Conservation (phyloP, 164 flowering plant genomes). For the Annona cherimola region DNA sequence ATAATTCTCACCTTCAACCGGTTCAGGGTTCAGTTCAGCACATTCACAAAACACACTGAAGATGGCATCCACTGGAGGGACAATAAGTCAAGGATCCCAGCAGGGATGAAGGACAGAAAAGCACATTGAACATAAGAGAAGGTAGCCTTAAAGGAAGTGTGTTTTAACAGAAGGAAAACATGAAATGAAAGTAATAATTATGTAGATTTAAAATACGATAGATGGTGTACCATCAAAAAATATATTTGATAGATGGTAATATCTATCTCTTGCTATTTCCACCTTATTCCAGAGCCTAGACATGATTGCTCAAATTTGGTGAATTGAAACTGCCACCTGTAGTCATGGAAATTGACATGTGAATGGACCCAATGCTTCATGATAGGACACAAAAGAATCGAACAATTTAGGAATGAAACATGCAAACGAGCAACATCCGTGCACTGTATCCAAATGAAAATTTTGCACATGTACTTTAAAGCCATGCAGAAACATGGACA, state of each 20-base stretch:
- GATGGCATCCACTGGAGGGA: slow-evolving; percentile 62
- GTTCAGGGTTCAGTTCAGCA: slow-evolving; percentile 93
- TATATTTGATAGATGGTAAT: background rate
- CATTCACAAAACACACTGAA: slow-evolving; percentile 79
- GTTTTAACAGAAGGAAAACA: background rate
- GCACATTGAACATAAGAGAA: background rate
- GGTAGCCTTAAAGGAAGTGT: background rate
- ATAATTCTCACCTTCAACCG: slow-evolving; percentile 46
- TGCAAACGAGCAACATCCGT: background rate
- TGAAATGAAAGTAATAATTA: background rate
- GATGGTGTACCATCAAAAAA: background rate
- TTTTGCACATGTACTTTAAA: background rate
- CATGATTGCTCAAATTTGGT: too few relatives aligned
- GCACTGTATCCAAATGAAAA: background rate
- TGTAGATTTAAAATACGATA: background rate
- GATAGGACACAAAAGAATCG: background rate
- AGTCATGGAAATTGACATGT: background rate
- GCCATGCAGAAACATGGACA: background rate
- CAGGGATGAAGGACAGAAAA: background rate
- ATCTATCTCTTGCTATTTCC: background rate
- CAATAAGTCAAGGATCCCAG: slow-evolving; percentile 13
- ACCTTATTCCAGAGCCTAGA: too few relatives aligned
- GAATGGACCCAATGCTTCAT: background rate
- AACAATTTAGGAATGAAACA: background rate
- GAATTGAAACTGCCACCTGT: background rate